A percentile compares a stretch with the other conserved stretches of the same genome.
These are phyloP conservation scores for Gynostemma pentaphyllum DNA, from an alignment of 306 rosid genomes.

Conservation along the genomic window DNA sequence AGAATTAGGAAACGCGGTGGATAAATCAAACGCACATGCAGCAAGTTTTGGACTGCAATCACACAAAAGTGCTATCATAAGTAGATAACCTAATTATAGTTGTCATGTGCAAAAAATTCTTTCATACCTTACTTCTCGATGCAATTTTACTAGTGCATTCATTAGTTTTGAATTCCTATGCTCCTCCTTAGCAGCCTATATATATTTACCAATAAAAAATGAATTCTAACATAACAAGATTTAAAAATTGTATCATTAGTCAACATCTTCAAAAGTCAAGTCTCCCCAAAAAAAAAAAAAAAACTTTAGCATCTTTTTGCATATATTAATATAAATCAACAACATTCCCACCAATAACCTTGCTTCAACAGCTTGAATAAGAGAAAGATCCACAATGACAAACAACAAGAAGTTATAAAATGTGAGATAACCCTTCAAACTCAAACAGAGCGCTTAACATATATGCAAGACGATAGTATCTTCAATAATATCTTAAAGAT, in stretches of 20 bases:
- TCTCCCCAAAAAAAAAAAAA: no score
- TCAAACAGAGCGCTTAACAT: no score
- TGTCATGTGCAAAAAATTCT: constrained; percentile 11
- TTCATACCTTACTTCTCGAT: constrained; percentile 83
- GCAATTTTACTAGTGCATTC: constrained; percentile 80
- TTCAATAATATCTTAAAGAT: no score
- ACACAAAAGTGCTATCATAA: constrained; percentile 20
- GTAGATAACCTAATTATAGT: constrained; percentile 12
- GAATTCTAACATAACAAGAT: constrained; percentile 8
- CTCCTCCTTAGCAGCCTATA: constrained; percentile 85
- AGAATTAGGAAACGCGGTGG: constrained; percentile 67
- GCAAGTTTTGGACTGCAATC: constrained; percentile 86
- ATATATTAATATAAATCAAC: no score
- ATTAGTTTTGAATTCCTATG: constrained; percentile 82
- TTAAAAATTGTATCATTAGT: no score
- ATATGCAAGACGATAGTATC: no score
- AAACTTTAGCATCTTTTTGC: no score
- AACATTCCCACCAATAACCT: no score
- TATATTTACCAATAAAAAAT: constrained; percentile 19
- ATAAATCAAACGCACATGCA: constrained; percentile 72
- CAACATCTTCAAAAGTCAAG: background rate
- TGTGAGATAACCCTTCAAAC: no score
- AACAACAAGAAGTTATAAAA: no score
- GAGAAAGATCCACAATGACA: no score
- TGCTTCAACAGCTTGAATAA: no score